Base-by-base conservation (phyloP, 306 rosid genomes). In the Rosa persica region DNA sequence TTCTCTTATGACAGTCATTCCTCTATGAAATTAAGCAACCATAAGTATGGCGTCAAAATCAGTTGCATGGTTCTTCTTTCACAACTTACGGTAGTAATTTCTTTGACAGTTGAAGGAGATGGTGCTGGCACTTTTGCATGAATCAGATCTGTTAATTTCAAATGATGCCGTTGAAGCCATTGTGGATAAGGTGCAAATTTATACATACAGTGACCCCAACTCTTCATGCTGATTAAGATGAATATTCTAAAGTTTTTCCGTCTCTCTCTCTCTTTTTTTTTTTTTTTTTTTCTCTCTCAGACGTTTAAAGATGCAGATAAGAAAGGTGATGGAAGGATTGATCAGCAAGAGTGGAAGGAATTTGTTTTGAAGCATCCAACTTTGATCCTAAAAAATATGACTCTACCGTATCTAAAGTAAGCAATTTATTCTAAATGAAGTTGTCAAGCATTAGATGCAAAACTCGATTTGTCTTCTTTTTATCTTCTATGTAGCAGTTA, bases 321-420 rank as follows among this genome's bases (percentile, higher is more conserved):
- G 78, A 89, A 91, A 13, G 91, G 92, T 4, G 98, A 95, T 82
- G 97, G 98, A 74, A 93, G 67, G 73, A 95, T 95, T 9, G 98
- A 95, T 86, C 88, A 75, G 86, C 97, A 95, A 23, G 98, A 95
- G 81, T 95, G 98, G 98, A 95, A 85, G 83, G 92, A 80, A 34
- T 93, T 85, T 87, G 98, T 92, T 20, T 82, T 67, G 61, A 87
- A 88, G 55, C 85, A 92, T 83, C 98, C 97, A 22, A 87, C 98
- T 76, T 67, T 92, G 76, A 78, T 55, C 15, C 54, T 94, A 22
- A 95, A 89, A 87, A 95, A 95, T 75, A 91, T 95, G 98, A 95
- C 98, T 27, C 85, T 92, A 12, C 97, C 97, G 39, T 92, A 92
- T 82, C 76, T 92, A 72, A 86, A 88, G 97, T 92, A 78, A 79